Percentiles rank a stretch among this genome's conserved stretches.
Conservation (phyloP, 2,329 filamentous ascomycete genomes). For the Pestalotiopsis sp. region DNA sequence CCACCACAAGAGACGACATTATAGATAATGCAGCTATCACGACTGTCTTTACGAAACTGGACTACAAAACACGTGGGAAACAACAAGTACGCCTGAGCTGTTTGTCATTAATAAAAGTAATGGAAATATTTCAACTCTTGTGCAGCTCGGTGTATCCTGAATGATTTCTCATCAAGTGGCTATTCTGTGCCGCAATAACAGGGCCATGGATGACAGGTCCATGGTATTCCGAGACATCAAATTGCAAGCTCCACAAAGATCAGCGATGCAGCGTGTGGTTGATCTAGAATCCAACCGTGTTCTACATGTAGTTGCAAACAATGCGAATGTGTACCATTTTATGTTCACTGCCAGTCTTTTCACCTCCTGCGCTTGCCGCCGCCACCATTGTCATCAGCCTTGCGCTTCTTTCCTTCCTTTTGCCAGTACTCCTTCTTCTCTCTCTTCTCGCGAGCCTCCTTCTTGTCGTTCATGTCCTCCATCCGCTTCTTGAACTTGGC, state of each 20-base stretch:
- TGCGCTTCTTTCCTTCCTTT: slow-evolving; percentile 78
- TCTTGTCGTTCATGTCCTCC: slow-evolving; percentile 81
- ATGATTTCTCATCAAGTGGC: too few species aligned
- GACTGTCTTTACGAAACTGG: too few species aligned
- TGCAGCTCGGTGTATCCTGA: too few species aligned
- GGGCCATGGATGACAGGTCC: too few species aligned
- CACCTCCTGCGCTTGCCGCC: slow-evolving; percentile 41
- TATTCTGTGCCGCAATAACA: too few species aligned
- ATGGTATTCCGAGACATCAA: too few species aligned
- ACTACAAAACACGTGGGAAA: too few species aligned
- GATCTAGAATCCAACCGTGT: not conserved
- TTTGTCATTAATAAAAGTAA: too few species aligned
- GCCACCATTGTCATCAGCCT: slow-evolving; percentile 43
- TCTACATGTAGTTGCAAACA: not conserved
- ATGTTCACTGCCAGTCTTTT: not conserved
- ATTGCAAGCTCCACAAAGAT: not conserved
- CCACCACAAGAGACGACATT: too few species aligned
- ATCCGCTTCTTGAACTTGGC: slow-evolving; percentile 82
- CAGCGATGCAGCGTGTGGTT: not conserved
- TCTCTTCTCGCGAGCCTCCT: slow-evolving; percentile 81
- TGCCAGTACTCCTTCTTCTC: slow-evolving; percentile 94
- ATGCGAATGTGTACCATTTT: not conserved
- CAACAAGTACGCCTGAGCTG: too few species aligned
- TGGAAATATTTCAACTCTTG: too few species aligned
- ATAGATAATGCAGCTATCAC: too few species aligned